Evolutionary conservation across 345 rosid genomes (phyloP).

Genomic region (Linum tenue): DNA sequence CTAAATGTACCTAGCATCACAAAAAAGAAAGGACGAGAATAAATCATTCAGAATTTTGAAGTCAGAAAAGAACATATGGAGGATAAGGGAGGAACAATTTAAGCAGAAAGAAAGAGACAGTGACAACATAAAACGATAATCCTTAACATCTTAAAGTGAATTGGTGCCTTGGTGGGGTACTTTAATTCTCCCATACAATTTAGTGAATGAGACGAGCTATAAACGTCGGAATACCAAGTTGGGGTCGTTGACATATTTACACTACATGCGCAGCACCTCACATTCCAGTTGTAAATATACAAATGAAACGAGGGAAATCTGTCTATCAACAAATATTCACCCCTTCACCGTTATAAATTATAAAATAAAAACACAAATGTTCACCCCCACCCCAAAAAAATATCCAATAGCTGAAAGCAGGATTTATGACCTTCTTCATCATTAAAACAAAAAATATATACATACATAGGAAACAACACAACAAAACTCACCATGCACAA

Average conservation of each 20-base stretch:
- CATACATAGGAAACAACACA: conserved; percentile 2
- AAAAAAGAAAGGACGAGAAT: background rate
- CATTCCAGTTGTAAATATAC: background rate
- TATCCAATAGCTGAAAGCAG: background rate
- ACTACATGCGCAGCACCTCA: background rate
- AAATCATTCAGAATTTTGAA: background rate
- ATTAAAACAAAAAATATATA: too few species aligned
- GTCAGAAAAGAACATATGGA: background rate
- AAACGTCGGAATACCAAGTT: too few species aligned
- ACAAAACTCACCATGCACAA: conserved; percentile 72
- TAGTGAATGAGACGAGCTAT: background rate
- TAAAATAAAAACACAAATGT: background rate
- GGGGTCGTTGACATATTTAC: too few species aligned
- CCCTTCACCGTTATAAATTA: background rate
- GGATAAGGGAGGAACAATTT: too few species aligned
- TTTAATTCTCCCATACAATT: too few species aligned
- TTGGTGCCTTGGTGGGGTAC: too few species aligned
- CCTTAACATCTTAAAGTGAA: too few species aligned
- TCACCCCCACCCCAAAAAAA: background rate
- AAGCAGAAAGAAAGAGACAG: too few species aligned
- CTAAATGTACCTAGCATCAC: background rate
- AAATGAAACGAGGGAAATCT: background rate
- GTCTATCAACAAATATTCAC: background rate
- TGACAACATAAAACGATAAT: too few species aligned
- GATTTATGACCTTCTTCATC: background rate